Base-by-base conservation (phyloP, 805 yeast species). In the Priceomyces melissophilus region DNA sequence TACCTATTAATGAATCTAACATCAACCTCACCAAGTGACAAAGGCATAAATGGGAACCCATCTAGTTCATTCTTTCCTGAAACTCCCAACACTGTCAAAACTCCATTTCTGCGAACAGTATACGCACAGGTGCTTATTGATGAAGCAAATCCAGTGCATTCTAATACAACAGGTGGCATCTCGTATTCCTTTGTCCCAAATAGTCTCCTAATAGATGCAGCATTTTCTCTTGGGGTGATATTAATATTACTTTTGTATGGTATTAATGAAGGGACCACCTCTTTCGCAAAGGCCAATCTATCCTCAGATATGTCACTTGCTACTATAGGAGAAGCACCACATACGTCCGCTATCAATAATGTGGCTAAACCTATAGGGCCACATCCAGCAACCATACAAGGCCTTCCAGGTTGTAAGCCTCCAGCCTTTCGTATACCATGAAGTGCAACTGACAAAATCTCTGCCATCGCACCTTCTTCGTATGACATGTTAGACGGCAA, bases 221-320 rank as follows among this genome's bases (percentile, higher is more conserved):
- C 78, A 44, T 69, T 74, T 32, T 72, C 74, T 30, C 54, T 52
- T 39, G 54, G 39, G 3, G 58, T 39, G 32, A 53, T 40, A 37
- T 52, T 57, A 2, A 59, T 55, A 46, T 66, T 65, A 25, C 73
- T 68, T 44, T 63, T 59, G 37, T 75, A 72, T 1, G 81, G 69
- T 35, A 64, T 57, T 37, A 76, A 67, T 25, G 65, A 64, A 10
- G 81, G 81, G 17, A 45, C 65, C 14, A 75, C 47, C 29, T 54
- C 53, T 47, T 69, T 63, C 12, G 81, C 81, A 45, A 75, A 69
- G 28, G 60, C 65, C 37, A 78, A 60, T 42, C 81, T 65, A 35
- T 62, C 61, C 71, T 12, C 28, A 26, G 29, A 35, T 41, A 90
- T 79, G 64, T 91, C 99, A 31, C 95, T 96, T 38, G 96, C 82